A percentile compares a stretch with the other conserved stretches of the same genome.
Evolutionary conservation across 2,329 filamentous ascomycete genomes (phyloP).

Genomic region (Monosporascus sp.): DNA sequence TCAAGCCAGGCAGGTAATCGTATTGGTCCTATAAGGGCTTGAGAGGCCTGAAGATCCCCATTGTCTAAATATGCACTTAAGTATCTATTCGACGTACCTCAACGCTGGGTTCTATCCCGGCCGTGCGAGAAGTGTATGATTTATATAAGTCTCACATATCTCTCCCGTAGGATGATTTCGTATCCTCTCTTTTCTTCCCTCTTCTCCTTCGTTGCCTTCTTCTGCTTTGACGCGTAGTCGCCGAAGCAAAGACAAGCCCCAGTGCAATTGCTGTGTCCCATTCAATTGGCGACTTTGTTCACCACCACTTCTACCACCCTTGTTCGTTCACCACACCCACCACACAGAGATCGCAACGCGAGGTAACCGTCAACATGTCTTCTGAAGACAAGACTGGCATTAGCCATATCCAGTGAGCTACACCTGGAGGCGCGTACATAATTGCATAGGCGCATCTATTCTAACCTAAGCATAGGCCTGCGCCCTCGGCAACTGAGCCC

Average conservation of each 20-base stretch:
- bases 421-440: background rate
- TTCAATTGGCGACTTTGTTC: too few relatives aligned
- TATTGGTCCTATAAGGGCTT: background rate
- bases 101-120: background rate
- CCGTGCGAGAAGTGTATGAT: background rate
- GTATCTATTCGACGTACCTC: background rate
- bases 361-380: background rate
- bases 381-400: background rate
- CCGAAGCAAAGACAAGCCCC: background rate
- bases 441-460: background rate
- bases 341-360: too few relatives aligned
- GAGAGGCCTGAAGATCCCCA: background rate
- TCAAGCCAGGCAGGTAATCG: background rate
- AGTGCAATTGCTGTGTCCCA: too few relatives aligned
- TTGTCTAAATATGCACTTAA: background rate
- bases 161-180: background rate
- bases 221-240: background rate
- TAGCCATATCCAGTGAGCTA: background rate
- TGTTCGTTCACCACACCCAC: background rate
- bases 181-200: background rate
- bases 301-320: background rate
- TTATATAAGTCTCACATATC: background rate
- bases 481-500: conserved; percentile 12
- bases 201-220: background rate
- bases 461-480: background rate